phyloP scores from a whole-genome alignment of 208 protist genomes.

The Wallacemonas rigidus region DNA sequence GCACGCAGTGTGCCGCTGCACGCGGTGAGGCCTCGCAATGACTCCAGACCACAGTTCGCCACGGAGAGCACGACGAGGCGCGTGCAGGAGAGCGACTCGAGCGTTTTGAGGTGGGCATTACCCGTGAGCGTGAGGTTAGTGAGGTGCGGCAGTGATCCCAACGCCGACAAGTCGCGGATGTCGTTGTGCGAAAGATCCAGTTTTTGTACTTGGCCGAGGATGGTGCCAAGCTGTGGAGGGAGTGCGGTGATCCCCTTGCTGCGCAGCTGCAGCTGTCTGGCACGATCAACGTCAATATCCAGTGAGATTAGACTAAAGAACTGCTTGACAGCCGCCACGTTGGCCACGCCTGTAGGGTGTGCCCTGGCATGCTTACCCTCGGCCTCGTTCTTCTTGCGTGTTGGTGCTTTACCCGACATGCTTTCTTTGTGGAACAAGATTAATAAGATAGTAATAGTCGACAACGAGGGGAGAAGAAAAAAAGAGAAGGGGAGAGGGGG shows the following conservation, averaged over 20 bases:
- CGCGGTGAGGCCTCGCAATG: conserved; percentile 64
- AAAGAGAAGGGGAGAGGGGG: neutral
- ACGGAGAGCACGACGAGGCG: conserved; percentile 67
- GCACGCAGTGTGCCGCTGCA: conserved; percentile 59
- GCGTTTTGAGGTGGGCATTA: conserved; percentile 44
- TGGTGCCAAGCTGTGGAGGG: conserved; percentile 43
- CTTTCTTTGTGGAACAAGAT: too few species aligned
- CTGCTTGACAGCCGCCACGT: conserved; percentile 27
- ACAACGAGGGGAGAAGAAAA: neutral
- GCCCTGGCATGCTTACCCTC: neutral
- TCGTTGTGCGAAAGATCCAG: conserved; percentile 72
- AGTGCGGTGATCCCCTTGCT: conserved; percentile 47
- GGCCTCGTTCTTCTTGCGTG: neutral
- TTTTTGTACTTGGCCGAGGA: conserved; percentile 67
- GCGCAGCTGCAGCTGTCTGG: conserved; percentile 50
- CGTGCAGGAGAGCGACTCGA: conserved; percentile 45
- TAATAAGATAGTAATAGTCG: too few species aligned
- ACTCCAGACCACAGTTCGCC: conserved; percentile 61
- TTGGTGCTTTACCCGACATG: neutral
- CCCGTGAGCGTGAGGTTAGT: conserved; percentile 68
- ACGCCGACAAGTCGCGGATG: conserved; percentile 44
- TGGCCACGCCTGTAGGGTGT: neutral
- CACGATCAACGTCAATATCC: conserved; percentile 71
- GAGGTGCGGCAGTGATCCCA: conserved; percentile 53
- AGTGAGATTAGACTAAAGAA: conserved; percentile 77